Percentiles rank a stretch among this genome's conserved stretches.
Conservation (phyloP, 805 yeast species). For the Metschnikowia kofuensis region DNA sequence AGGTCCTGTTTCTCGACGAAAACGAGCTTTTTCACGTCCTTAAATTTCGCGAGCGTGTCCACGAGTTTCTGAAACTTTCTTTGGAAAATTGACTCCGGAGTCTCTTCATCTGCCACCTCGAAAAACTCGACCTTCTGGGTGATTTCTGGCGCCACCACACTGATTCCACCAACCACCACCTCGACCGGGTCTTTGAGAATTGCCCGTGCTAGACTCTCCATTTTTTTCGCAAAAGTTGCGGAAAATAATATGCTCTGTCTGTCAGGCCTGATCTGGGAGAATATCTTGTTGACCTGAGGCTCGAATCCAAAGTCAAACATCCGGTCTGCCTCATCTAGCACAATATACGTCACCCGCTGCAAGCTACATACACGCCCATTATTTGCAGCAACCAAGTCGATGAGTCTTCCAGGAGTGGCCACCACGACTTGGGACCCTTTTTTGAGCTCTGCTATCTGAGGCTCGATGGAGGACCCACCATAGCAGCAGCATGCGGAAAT, state of each 20-base stretch:
- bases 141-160: slow-evolving; percentile 79
- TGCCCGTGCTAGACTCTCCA: slow-evolving; percentile 71
- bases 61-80: slow-evolving; percentile 55
- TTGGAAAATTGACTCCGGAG: slow-evolving; percentile 4
- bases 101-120: slow-evolving; percentile 32
- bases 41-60: slow-evolving; percentile 50
- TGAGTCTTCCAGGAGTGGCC: slow-evolving; percentile 94
- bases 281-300: slow-evolving; percentile 85
- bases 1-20: slow-evolving; percentile 87
- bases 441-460: slow-evolving; percentile 77
- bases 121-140: slow-evolving; percentile 67
- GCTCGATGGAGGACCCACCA: slow-evolving; percentile 83
- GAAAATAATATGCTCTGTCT: slow-evolving; percentile 87
- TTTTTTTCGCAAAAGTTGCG: slow-evolving; percentile 85
- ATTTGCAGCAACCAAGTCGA: slow-evolving; percentile 83
- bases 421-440: slow-evolving; percentile 78
- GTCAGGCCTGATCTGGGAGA: slow-evolving; percentile 77
- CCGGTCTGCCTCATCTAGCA: slow-evolving; percentile 93
- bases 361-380: slow-evolving; percentile 72
- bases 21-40: slow-evolving; percentile 57
- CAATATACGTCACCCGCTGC: slow-evolving; percentile 71
- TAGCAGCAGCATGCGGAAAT: slow-evolving; percentile 74
- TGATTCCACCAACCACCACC: slow-evolving; percentile 75
- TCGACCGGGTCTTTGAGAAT: slow-evolving; percentile 65
- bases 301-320: slow-evolving; percentile 97